phyloP scores from a whole-genome alignment of 2,329 filamentous ascomycete genomes.

The Emmonsiellopsis sp. region DNA sequence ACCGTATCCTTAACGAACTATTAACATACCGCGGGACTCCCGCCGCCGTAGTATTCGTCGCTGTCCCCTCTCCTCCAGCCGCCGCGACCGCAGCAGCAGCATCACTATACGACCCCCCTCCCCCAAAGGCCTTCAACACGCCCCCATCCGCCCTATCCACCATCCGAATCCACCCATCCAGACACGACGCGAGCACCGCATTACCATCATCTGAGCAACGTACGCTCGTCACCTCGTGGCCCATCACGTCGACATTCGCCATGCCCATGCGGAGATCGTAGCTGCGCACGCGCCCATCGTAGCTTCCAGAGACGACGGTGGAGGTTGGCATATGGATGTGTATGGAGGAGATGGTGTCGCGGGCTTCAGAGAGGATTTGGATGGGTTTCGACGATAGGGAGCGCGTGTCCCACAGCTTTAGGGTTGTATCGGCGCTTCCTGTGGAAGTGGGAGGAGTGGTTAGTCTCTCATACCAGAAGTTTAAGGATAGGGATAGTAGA shows the following conservation, averaged over 20 bases:
- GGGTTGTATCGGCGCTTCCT: slow-evolving; percentile 36
- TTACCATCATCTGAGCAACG: slow-evolving; percentile 61
- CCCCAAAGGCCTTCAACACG: slow-evolving; percentile 62
- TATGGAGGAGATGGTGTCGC: slow-evolving; percentile 32
- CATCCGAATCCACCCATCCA: slow-evolving; percentile 69
- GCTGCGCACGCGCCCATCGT: slow-evolving; percentile 70
- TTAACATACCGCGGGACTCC: slow-evolving; percentile 43
- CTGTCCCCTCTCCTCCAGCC: slow-evolving; percentile 29
- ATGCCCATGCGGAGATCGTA: slow-evolving; percentile 77
- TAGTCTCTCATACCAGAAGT: neutral
- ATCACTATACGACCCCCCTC: slow-evolving; percentile 15
- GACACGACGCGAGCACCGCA: slow-evolving; percentile 60
- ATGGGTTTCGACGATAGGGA: slow-evolving; percentile 33
- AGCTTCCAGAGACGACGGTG: slow-evolving; percentile 62
- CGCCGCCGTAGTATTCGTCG: slow-evolving; percentile 7
- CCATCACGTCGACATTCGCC: slow-evolving; percentile 59
- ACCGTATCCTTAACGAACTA: slow-evolving; percentile 63
- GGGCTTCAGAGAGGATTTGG: slow-evolving; percentile 32
- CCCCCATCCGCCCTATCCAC: slow-evolving; percentile 70
- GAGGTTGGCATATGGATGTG: slow-evolving; percentile 30
- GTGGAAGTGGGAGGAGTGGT: neutral
- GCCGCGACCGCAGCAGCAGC: slow-evolving; percentile 13
- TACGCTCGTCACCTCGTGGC: slow-evolving; percentile 63
- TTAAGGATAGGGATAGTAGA: neutral
- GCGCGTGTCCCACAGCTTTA: slow-evolving; percentile 34